Base-by-base conservation (phyloP, 805 yeast genomes). In the Kodamaea kaohsiungensis region DNA sequence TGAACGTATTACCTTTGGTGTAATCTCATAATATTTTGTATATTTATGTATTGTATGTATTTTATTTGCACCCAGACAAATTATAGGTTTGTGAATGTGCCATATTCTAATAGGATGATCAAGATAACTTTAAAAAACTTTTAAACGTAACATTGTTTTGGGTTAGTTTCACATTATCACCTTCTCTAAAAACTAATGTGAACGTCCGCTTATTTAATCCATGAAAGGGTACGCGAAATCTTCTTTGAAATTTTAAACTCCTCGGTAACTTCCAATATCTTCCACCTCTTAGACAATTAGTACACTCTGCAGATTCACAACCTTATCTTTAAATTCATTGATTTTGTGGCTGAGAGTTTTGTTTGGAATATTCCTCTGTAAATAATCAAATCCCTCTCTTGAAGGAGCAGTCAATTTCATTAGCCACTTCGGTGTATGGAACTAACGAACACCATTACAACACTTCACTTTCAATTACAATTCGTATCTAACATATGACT, bases 1-100 rank as follows among this genome's bases (percentile, higher is more conserved):
- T 62, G 40, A 81, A 82, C 59, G 87, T 82, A 27, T 55, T 71
- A 19, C 72, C 77, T 4, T 10, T 12, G 3, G 13, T 30, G 10
- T 30, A 12, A 30, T 30, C 45, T 22, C 25, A n/a, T 17, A 12
- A 6, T 5, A 3, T 40, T 16, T 9, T 10, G 17, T n/a, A 22
- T 39, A 39, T 39, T 2, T 40, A 17, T 16, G n/a, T 40, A 12
- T 40, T 16, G 19, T 15, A 15, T n/a, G 18, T n/a, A 38, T 38
- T 38, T 38, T 38, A 15, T 40, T 40, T 40, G 45, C 45, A 40
- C 45, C 45, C 45, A 40, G 19, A 40, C 7, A 40, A 40, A 17
- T 39, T 27, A 9, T 27, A 6, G 33, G n/a, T 22, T 30, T 30
- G 10, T 30, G 35, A 30, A 12, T 30, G 35, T 30, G 35, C 35